Percentiles rank a stretch among this genome's conserved stretches.
Conservation (phyloP, 495 filamentous ascomycete species). For the Aspergillus diversus region DNA sequence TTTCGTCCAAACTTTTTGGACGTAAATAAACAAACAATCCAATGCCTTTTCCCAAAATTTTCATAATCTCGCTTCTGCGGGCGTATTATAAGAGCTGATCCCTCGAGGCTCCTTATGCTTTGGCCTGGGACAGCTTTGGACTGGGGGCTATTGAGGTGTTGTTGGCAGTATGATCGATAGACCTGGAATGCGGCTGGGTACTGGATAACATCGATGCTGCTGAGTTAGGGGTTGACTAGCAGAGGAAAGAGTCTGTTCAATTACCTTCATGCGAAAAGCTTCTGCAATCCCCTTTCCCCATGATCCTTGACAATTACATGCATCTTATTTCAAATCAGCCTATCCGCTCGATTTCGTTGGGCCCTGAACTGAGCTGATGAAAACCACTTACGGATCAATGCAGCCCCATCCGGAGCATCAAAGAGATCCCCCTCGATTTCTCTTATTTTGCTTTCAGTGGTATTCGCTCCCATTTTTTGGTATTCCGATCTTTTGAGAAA, state of each 20-base stretch:
- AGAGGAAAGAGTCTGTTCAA: neutral
- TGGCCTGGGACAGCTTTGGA: constrained; percentile 20
- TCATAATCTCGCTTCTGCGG: constrained; percentile 36
- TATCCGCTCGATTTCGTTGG: neutral
- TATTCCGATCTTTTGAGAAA: neutral
- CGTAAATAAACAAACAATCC: constrained; percentile 56
- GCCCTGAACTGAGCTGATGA: neutral
- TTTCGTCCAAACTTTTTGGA: constrained; percentile 36
- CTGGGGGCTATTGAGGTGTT: constrained; percentile 1
- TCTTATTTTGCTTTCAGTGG: constrained; percentile 12
- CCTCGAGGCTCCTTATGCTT: constrained; percentile 26
- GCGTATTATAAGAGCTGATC: constrained; percentile 50
- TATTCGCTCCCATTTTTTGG: constrained; percentile 5
- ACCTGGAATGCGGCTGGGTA: constrained; percentile 44
- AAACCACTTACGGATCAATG: constrained; percentile 45
- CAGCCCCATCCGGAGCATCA: constrained; percentile 44
- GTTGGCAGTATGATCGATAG: constrained; percentile 40
- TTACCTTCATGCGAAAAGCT: constrained; percentile 39
- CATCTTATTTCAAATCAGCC: constrained; percentile 35
- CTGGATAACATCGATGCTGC: constrained; percentile 23
- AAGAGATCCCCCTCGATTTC: constrained; percentile 49
- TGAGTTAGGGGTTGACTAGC: neutral
- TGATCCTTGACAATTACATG: constrained; percentile 48
- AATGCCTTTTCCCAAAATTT: constrained; percentile 34
- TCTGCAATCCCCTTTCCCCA: constrained; percentile 52